Evolutionary conservation across 371 early-diverging fungal species (phyloP).

Genomic region (Umbelopsis sp.): DNA sequence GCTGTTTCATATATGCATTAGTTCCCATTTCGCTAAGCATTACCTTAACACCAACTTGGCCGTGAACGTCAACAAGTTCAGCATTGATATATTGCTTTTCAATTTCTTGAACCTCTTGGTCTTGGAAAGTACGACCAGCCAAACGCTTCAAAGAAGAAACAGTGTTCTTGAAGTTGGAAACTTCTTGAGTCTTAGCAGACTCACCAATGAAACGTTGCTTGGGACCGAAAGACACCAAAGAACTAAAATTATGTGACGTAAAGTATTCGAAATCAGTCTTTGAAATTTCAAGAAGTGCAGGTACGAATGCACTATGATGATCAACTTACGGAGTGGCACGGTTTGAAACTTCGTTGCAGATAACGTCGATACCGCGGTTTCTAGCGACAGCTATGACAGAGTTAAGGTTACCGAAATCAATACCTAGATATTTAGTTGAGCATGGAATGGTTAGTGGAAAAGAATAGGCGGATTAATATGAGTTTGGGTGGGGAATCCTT

Average conservation of each 20-base stretch:
- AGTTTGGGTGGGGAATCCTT: not conserved
- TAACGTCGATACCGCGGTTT: constrained; percentile 97
- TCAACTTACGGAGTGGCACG: constrained; percentile 90
- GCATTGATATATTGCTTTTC: constrained; percentile 85
- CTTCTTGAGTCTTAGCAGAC: constrained; percentile 93
- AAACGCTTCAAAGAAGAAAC: constrained; percentile 94
- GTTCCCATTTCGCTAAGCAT: constrained; percentile 13
- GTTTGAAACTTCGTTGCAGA: constrained; percentile 96
- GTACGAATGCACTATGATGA: not conserved
- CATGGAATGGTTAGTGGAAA: not conserved
- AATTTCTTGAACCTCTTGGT: constrained; percentile 84
- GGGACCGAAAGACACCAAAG: constrained; percentile 91
- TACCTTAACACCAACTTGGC: constrained; percentile 87
- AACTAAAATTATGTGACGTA: constrained; percentile 39
- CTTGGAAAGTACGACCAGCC: constrained; percentile 89
- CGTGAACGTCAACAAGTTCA: constrained; percentile 80
- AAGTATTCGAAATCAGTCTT: too few species aligned
- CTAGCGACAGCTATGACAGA: constrained; percentile 96
- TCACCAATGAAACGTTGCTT: constrained; percentile 97
- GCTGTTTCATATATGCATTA: not conserved
- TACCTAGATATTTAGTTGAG: constrained; percentile 57
- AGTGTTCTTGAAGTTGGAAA: constrained; percentile 96
- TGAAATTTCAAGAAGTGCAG: not conserved
- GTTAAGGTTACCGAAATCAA: constrained; percentile 96
- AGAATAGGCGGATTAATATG: not conserved